These are phyloP conservation scores for Hirsutella minnesotensis DNA, from an alignment of 2,329 filamentous ascomycete species.

Conservation along the genomic window DNA sequence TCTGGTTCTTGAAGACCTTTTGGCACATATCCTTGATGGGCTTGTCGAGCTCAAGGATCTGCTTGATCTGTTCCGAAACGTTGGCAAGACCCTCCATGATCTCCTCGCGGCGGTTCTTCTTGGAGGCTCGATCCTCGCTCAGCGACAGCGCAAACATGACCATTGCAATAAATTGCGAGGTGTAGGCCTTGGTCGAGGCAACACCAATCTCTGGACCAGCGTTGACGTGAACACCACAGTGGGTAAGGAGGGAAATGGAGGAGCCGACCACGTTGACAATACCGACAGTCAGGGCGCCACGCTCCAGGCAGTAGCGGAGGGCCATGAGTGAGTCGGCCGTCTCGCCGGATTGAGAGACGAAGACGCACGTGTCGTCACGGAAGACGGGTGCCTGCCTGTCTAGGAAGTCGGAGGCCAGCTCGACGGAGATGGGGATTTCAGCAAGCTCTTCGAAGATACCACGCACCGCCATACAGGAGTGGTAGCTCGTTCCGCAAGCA, in stretches of 20 bases:
- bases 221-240: constrained; percentile 99
- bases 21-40: constrained; percentile 90
- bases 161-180: constrained; percentile 98
- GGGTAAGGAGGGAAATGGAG: constrained; percentile 94
- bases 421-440: constrained; percentile 94
- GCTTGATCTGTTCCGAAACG: constrained; percentile 82
- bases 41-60: constrained; percentile 82
- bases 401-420: constrained; percentile 95
- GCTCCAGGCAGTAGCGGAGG: constrained; percentile 94
- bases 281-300: constrained; percentile 91
- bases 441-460: constrained; percentile 96
- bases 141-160: constrained; percentile 98
- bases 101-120: constrained; percentile 81
- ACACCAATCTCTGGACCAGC: constrained; percentile 98
- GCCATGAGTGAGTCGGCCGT: constrained; percentile 97
- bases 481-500: constrained; percentile 94
- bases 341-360: constrained; percentile 97
- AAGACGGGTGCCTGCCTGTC: constrained; percentile 95
- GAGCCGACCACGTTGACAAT: constrained; percentile 98
- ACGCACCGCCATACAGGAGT: constrained; percentile 98
- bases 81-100: constrained; percentile 89
- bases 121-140: constrained; percentile 91
- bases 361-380: constrained; percentile 98
- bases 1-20: constrained; percentile 92
- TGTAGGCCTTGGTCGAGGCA: constrained; percentile 98